A percentile compares a stretch with the other conserved stretches of the same genome.
Conservation (phyloP, 2,329 filamentous ascomycete genomes). For the Fusarium sp. region DNA sequence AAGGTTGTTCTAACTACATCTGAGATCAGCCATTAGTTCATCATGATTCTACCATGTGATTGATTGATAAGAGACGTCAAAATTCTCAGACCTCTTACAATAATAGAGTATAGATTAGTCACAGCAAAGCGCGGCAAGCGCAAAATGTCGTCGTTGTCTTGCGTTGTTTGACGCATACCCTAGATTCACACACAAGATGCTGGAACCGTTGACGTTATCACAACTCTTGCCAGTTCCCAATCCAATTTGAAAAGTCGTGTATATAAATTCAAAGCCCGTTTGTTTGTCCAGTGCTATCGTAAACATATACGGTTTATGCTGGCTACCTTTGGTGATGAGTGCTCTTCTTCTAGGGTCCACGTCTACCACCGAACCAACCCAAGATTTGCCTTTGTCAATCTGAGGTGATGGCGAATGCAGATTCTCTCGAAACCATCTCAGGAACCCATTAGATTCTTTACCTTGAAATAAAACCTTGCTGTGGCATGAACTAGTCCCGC, state of each 20-base stretch:
- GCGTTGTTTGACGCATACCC: neutral
- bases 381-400: conserved; percentile 44
- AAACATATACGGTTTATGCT: conserved; percentile 41
- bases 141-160: too few relatives aligned
- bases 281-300: too few relatives aligned
- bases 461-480: conserved; percentile 61
- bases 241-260: neutral
- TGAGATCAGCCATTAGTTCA: neutral
- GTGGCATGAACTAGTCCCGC: conserved; percentile 48
- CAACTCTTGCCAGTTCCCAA: conserved; percentile 49
- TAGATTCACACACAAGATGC: conserved; percentile 60
- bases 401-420: neutral
- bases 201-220: conserved; percentile 53
- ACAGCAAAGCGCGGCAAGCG: conserved; percentile 52
- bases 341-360: too few relatives aligned
- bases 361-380: too few relatives aligned
- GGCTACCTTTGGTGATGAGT: conserved; percentile 49
- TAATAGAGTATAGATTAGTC: conserved; percentile 54
- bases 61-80: conserved; percentile 47
- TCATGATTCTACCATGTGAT: neutral
- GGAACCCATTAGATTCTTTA: too few relatives aligned
- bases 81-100: conserved; percentile 54
- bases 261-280: too few relatives aligned
- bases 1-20: neutral
- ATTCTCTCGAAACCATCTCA: conserved; percentile 59